These are phyloP conservation scores for Ziziphus jujuba DNA, from an alignment of 306 rosid genomes.

Conservation along the genomic window DNA sequence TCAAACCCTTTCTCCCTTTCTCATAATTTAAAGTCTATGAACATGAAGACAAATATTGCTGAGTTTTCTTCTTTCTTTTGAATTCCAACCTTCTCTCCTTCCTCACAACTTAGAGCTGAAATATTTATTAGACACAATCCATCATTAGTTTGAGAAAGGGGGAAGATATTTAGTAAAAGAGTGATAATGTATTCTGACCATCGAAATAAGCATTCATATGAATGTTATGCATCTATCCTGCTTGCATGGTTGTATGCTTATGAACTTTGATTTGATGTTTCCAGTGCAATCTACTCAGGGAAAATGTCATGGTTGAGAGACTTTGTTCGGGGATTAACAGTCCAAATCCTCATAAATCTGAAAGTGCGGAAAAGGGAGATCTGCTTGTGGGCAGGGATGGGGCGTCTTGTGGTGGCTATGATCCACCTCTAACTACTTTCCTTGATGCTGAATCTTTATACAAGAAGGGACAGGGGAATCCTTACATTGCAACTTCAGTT, in stretches of 20 bases:
- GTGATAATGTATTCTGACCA: background rate
- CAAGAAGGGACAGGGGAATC: slow-evolving; percentile 42
- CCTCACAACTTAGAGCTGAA: too few species aligned
- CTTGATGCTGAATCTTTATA: slow-evolving; percentile 33
- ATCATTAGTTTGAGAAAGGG: too few species aligned
- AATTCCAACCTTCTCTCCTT: too few species aligned
- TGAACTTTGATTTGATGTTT: slow-evolving; percentile 97
- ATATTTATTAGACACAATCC: too few species aligned
- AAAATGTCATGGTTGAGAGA: slow-evolving; percentile 63
- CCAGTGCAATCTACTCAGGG: slow-evolving; percentile 99
- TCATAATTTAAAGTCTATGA: too few species aligned
- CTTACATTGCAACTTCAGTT: slow-evolving; percentile 34
- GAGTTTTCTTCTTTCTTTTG: too few species aligned
- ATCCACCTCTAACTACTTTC: slow-evolving; percentile 17
- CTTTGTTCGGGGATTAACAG: slow-evolving; percentile 36
- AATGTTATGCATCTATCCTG: slow-evolving; percentile 8
- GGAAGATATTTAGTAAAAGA: background rate
- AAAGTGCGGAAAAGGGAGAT: slow-evolving; percentile 35
- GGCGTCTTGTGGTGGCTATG: slow-evolving; percentile 20
- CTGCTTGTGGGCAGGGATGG: slow-evolving; percentile 16
- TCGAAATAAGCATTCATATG: background rate
- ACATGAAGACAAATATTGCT: too few species aligned
- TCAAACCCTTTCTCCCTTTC: background rate
- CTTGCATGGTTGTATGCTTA: slow-evolving; percentile 50
- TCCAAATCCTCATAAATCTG: slow-evolving; percentile 41